Conservation (phyloP, 768 basidiomycete genomes). For the Amanita brunnescens region DNA sequence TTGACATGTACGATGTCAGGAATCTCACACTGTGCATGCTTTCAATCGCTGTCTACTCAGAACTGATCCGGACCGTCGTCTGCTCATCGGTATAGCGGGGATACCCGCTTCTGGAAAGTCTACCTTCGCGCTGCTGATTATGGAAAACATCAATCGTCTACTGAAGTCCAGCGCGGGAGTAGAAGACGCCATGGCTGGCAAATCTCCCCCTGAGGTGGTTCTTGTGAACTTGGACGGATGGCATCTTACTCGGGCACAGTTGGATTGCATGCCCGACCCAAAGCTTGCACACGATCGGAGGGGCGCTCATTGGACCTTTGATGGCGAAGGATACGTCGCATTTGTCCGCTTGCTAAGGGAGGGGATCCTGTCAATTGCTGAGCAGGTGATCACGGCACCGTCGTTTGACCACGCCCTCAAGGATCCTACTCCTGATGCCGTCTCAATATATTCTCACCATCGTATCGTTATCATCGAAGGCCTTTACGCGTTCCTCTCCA, state of each 20-base stretch:
- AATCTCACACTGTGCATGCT: background rate
- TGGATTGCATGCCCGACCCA: conserved; percentile 72
- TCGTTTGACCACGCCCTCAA: conserved; percentile 85
- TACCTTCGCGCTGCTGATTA: conserved; percentile 55
- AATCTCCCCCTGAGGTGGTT: conserved; percentile 31
- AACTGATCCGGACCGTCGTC: conserved; percentile 30
- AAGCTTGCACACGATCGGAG: conserved; percentile 70
- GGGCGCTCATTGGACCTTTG: conserved; percentile 90
- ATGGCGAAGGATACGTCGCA: conserved; percentile 57
- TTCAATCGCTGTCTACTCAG: conserved; percentile 16
- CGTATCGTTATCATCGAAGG: conserved; percentile 86
- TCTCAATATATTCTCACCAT: conserved; percentile 51
- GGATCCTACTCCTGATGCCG: conserved; percentile 61
- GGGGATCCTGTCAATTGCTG: conserved; percentile 15
- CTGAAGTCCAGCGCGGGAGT: conserved; percentile 14
- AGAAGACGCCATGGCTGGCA: conserved; percentile 3
- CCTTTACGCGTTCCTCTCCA: conserved; percentile 73
- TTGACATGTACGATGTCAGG: conserved; percentile 26
- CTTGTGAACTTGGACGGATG: conserved; percentile 86
- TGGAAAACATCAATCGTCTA: conserved; percentile 41
- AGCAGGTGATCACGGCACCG: conserved; percentile 49
- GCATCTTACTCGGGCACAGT: conserved; percentile 75
- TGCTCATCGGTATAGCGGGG: conserved; percentile 68
- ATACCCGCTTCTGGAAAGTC: conserved; percentile 88
- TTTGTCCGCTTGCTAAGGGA: conserved; percentile 54